Evolutionary conservation across 192 early-diverging fungal species (phyloP).

Genomic region (Irineochytrium annulatum): DNA sequence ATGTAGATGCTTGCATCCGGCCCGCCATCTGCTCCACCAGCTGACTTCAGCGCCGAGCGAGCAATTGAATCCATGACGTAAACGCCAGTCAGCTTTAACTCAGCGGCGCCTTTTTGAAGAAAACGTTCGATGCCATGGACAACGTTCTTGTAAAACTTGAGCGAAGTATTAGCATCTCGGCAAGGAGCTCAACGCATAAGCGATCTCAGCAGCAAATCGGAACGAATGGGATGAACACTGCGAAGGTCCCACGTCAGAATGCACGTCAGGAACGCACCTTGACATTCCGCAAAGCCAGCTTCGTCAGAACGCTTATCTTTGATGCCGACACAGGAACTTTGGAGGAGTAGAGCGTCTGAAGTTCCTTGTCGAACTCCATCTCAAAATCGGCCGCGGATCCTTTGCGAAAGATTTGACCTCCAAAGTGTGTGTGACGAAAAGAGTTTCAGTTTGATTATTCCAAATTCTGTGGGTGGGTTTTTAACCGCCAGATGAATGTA

Average conservation of each 20-base stretch:
- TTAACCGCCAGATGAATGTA: too few relatives aligned
- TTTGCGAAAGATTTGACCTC: too few relatives aligned
- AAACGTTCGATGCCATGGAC: conserved; percentile 45
- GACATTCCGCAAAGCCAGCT: conserved; percentile 43
- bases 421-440: too few relatives aligned
- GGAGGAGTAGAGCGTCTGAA: conserved; percentile 39
- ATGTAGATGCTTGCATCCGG: not conserved
- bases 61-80: conserved; percentile 52
- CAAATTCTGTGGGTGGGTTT: too few relatives aligned
- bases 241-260: not conserved
- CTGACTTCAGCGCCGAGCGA: conserved; percentile 31
- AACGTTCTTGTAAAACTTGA: conserved; percentile 42
- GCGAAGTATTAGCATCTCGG: too few relatives aligned
- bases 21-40: conserved; percentile 24
- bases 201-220: too few relatives aligned
- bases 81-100: conserved; percentile 45
- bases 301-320: conserved; percentile 44
- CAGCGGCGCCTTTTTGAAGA: conserved; percentile 41
- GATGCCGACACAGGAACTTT: conserved; percentile 48
- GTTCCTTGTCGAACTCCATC: conserved; percentile 51
- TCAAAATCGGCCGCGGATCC: not conserved
- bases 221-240: not conserved
- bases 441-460: too few relatives aligned
- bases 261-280: conserved; percentile 23
- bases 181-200: too few relatives aligned